A percentile compares a stretch with the other conserved stretches of the same genome.
phyloP scores from a whole-genome alignment of 2,329 filamentous ascomycete species.

The Fusarium continuum region DNA sequence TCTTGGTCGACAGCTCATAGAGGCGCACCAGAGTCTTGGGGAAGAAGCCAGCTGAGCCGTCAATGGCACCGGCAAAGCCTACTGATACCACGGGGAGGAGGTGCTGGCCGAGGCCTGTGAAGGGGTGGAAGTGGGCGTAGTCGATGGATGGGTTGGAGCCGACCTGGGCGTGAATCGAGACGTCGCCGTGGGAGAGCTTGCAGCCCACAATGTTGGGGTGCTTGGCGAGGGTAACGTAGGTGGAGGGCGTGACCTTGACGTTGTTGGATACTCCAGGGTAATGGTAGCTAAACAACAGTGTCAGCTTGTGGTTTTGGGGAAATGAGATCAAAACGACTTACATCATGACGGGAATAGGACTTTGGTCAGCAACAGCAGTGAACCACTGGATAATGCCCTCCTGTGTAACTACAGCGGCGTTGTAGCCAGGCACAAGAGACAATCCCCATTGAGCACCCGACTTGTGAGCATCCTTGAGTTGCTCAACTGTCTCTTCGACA shows the following conservation, averaged over 20 bases:
- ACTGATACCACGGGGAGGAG: conserved; percentile 67
- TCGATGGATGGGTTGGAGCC: conserved; percentile 68
- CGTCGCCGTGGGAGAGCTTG: conserved; percentile 74
- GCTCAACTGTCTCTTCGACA: conserved; percentile 67
- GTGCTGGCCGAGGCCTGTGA: conserved; percentile 73
- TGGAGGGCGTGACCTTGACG: conserved; percentile 65
- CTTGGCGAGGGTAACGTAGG: conserved; percentile 64
- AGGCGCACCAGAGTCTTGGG: conserved; percentile 68
- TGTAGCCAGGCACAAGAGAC: conserved; percentile 68
- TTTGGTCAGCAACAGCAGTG: conserved; percentile 64
- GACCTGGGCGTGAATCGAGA: conserved; percentile 71
- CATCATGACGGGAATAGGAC: conserved; percentile 67
- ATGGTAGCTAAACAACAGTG: conserved; percentile 59
- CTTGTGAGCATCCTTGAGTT: conserved; percentile 63
- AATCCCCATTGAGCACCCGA: conserved; percentile 69
- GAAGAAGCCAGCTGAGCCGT: conserved; percentile 70
- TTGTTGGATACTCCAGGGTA: conserved; percentile 75
- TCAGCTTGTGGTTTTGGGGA: background rate
- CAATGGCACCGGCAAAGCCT: conserved; percentile 68
- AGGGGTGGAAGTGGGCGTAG: conserved; percentile 66
- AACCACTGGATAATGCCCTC: conserved; percentile 67
- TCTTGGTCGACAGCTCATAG: conserved; percentile 56
- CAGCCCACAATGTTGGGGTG: conserved; percentile 75
- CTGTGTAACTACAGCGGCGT: conserved; percentile 63
- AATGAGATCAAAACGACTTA: conserved; percentile 45